A percentile compares a stretch with the other conserved stretches of the same genome.
phyloP scores from a whole-genome alignment of 805 yeast species.

The Metschnikowia colocasiae region DNA sequence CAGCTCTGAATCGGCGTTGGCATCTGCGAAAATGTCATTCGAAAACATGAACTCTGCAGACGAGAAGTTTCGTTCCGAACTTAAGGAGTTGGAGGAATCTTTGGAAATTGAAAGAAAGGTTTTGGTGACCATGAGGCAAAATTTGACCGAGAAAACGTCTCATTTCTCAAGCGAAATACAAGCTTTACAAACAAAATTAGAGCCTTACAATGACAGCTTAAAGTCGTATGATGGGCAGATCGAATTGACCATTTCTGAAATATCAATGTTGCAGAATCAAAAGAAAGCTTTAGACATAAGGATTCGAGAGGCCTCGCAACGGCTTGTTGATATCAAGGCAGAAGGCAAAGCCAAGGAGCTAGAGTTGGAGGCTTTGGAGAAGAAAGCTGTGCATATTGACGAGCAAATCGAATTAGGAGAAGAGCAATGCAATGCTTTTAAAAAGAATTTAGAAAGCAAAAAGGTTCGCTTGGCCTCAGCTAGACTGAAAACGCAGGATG shows the following conservation, averaged over 20 bases:
- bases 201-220: conserved; percentile 78
- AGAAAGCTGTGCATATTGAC: conserved; percentile 45
- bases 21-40: conserved; percentile 46
- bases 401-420: conserved; percentile 59
- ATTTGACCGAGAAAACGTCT: conserved; percentile 71
- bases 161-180: conserved; percentile 64
- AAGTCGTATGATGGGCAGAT: conserved; percentile 61
- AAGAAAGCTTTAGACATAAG: conserved; percentile 42
- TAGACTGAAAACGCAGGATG: conserved; percentile 65
- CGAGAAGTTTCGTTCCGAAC: conserved; percentile 41
- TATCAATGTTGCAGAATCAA: conserved; percentile 55
- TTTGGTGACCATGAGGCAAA: conserved; percentile 61
- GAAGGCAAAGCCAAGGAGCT: conserved; percentile 50
- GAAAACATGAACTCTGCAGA: conserved; percentile 44
- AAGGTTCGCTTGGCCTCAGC: conserved; percentile 48
- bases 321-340: conserved; percentile 43
- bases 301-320: conserved; percentile 39
- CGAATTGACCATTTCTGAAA: conserved; percentile 59
- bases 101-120: conserved; percentile 50
- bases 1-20: conserved; percentile 42
- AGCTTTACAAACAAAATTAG: conserved; percentile 57
- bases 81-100: conserved; percentile 41
- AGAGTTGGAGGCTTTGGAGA: conserved; percentile 42
- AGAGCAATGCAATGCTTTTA: conserved; percentile 50
- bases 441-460: conserved; percentile 48